Evolutionary conservation across 306 rosid genomes (phyloP).

Genomic region (Cucumis melo): DNA sequence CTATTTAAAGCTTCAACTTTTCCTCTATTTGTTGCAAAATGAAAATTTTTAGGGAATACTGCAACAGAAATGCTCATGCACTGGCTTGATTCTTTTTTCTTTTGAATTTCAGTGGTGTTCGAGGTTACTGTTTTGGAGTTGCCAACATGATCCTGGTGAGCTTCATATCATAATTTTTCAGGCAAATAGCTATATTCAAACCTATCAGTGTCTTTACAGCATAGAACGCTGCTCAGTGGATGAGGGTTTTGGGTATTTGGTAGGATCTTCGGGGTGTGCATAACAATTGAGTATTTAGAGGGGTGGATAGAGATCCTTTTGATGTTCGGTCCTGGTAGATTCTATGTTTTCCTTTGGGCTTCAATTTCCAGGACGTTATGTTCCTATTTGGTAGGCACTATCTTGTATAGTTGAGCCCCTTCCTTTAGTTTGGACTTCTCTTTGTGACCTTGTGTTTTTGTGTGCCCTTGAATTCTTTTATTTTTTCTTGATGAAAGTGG

Average conservation of each 20-base stretch:
- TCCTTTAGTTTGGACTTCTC: no score
- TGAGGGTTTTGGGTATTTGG: not conserved
- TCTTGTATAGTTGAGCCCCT: no score
- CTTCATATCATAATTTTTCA: constrained; percentile 2
- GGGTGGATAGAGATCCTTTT: no score
- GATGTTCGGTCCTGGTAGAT: no score
- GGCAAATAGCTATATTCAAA: not conserved
- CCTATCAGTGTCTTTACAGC: not conserved
- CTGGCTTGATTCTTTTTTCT: constrained; percentile 13
- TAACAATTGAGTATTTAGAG: no score
- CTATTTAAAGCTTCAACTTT: not conserved
- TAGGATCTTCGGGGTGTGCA: no score
- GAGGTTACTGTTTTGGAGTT: constrained; percentile 86
- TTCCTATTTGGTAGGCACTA: no score
- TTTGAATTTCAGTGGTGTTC: constrained; percentile 67
- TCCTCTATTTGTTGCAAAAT: constrained; percentile 2
- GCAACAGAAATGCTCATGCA: constrained; percentile 12
- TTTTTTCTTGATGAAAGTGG: no score
- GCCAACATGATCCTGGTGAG: constrained; percentile 96
- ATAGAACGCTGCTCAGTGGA: not conserved
- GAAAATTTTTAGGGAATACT: not conserved
- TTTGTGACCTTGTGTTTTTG: no score
- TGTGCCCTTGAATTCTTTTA: no score
- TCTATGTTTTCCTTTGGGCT: no score
- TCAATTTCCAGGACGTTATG: no score